Evolutionary conservation across 208 protist genomes (phyloP), one percentile per base, ranked within the genome.

Genomic region (Crithidia fasciculata): DNA sequence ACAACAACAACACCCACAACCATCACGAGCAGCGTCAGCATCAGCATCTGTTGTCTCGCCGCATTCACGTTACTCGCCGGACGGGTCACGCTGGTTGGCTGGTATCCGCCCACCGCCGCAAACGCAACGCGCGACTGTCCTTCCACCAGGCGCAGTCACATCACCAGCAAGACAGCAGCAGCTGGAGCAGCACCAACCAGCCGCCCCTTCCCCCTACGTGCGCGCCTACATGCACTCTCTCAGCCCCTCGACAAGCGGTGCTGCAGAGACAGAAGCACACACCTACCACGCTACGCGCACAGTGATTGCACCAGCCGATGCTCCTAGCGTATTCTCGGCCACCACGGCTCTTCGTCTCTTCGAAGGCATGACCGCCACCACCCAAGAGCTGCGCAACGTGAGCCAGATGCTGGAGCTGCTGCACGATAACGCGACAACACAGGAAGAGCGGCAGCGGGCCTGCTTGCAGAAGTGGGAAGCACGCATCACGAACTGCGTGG

Each of bases 311-410:
- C 9, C 45, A 49, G 12, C 45, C 9, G 45, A 8, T 13, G 12
- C 45, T 15, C 45, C 45, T 15, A 13, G 45, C 45, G 2, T 2
- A 2, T 49, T 49, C 0, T 15, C 9, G 7, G 45, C 45, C 0
- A 2, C 45, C 12, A 47, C 41, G 56, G 54, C 47, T 47, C 43
- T 59, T 36, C 43, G 57, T 5, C 58, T 64, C n/a, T 43, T 83
- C 9, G 52, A 54, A 36, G 65, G 43, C 18, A 44, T 87, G 57
- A 7, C 36, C 37, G 19, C 56, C 10, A 62, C 87, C 2, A 52
- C 62, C 6, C 82, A 80, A 16, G 80, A 89, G 53, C 81, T 92
- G 60, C 75, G 78, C 15, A 94, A 90, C 68, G 54, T 94, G 5
- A 70, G 66, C 8, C 12, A 57, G 0, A 47, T 94, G 39, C 73